Percentiles rank a stretch among this genome's conserved stretches.
These are phyloP conservation scores for Aspergillus cejpii DNA, from an alignment of 2,329 filamentous ascomycete species.

Conservation along the genomic window DNA sequence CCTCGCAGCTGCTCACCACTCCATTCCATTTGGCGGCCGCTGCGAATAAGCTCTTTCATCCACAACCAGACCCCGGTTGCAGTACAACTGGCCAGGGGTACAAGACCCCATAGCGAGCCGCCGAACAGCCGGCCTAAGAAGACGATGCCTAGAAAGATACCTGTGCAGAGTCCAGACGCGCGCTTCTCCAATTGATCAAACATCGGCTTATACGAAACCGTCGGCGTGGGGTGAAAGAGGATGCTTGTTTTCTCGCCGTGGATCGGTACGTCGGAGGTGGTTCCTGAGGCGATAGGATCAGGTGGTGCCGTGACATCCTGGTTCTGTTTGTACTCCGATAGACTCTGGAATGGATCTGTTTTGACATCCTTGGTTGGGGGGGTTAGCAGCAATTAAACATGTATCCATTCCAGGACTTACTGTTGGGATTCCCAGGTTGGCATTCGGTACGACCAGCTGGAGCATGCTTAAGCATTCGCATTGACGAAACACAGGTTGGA, in stretches of 20 bases:
- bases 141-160: slow-evolving; percentile 66
- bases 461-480: neutral
- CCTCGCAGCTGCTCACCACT: slow-evolving; percentile 77
- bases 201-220: slow-evolving; percentile 83
- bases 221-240: slow-evolving; percentile 88
- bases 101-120: slow-evolving; percentile 65
- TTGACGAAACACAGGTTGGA: neutral
- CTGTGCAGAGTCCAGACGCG: slow-evolving; percentile 62
- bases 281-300: slow-evolving; percentile 71
- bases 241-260: slow-evolving; percentile 95
- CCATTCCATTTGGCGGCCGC: slow-evolving; percentile 81
- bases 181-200: slow-evolving; percentile 68
- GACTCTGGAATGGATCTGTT: slow-evolving; percentile 63
- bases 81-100: slow-evolving; percentile 66
- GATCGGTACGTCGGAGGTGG: slow-evolving; percentile 89
- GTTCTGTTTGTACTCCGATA: slow-evolving; percentile 71
- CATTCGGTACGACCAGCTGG: slow-evolving; percentile 78
- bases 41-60: slow-evolving; percentile 78
- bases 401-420: slow-evolving; percentile 31
- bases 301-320: slow-evolving; percentile 90
- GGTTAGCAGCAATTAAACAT: neutral
- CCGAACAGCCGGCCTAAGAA: slow-evolving; percentile 74
- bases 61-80: slow-evolving; percentile 77
- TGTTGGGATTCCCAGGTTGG: slow-evolving; percentile 71
- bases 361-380: slow-evolving; percentile 50